Evolutionary conservation across 768 basidiomycete genomes (phyloP).

Genomic region (Dentipellis fragilis): DNA sequence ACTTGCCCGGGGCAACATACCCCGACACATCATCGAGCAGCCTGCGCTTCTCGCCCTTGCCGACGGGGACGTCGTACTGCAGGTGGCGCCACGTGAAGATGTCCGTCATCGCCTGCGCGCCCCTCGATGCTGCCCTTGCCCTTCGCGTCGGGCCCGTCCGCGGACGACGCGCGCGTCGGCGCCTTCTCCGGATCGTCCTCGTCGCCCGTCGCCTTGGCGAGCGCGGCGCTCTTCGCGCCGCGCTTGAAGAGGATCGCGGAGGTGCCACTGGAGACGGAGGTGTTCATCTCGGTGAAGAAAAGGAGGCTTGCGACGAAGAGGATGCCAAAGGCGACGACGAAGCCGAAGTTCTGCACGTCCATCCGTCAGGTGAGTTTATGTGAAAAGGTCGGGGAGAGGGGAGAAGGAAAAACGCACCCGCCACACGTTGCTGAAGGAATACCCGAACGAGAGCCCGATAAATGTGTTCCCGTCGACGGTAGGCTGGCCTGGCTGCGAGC

Average conservation of each 20-base stretch:
- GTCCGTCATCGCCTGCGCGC: constrained; percentile 27
- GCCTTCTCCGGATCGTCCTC: background rate
- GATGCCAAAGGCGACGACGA: constrained; percentile 53
- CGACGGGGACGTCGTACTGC: constrained; percentile 52
- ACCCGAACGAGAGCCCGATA: constrained; percentile 31
- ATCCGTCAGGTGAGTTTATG: background rate
- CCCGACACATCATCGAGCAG: constrained; percentile 70
- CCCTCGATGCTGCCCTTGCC: no score
- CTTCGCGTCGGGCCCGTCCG: no score
- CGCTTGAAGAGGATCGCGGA: constrained; percentile 59
- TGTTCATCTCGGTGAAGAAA: constrained; percentile 48
- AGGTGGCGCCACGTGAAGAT: constrained; percentile 77
- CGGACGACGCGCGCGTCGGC: background rate
- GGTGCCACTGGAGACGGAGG: constrained; percentile 23
- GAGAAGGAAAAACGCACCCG: constrained; percentile 21
- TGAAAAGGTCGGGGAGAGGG: background rate
- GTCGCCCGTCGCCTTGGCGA: constrained; percentile 9
- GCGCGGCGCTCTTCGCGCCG: constrained; percentile 26
- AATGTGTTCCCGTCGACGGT: constrained; percentile 54
- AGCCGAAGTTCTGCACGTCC: constrained; percentile 49
- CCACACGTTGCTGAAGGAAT: constrained; percentile 39
- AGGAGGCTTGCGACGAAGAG: constrained; percentile 49
- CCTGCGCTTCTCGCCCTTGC: constrained; percentile 30
- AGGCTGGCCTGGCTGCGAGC: constrained; percentile 50
- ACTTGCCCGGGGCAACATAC: constrained; percentile 69